These are phyloP conservation scores for Dioszegia crocea DNA, from an alignment of 768 basidiomycete species.

Conservation along the genomic window DNA sequence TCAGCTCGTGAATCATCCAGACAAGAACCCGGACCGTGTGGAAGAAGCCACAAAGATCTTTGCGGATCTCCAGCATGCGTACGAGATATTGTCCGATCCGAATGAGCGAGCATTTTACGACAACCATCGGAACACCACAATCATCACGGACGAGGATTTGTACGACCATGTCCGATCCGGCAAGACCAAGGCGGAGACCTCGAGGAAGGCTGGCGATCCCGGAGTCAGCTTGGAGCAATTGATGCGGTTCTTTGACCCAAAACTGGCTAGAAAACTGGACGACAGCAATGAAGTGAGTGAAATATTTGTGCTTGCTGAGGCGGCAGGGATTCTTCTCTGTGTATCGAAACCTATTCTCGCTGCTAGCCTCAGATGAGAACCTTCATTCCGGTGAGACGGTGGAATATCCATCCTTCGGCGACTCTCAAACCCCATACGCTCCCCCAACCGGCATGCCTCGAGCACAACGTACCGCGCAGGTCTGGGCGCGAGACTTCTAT, in stretches of 20 bases:
- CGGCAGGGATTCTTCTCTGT: constrained; percentile 80
- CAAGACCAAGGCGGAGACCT: constrained; percentile 54
- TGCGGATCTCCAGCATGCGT: constrained; percentile 85
- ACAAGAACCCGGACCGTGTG: constrained; percentile 71
- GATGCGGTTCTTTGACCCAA: constrained; percentile 71
- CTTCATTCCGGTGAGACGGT: constrained; percentile 49
- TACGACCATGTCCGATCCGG: constrained; percentile 81
- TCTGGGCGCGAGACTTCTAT: constrained; percentile 72
- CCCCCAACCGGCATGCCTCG: constrained; percentile 41
- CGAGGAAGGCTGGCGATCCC: constrained; percentile 58
- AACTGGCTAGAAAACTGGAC: constrained; percentile 42
- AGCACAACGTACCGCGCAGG: constrained; percentile 52
- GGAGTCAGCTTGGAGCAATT: constrained; percentile 78
- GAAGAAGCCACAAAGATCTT: constrained; percentile 85
- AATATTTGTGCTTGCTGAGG: no score
- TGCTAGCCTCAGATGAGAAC: constrained; percentile 76
- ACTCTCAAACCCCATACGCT: constrained; percentile 69
- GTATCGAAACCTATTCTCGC: constrained; percentile 78
- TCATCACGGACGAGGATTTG: constrained; percentile 77
- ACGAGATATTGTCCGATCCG: constrained; percentile 94
- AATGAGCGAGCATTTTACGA: constrained; percentile 99
- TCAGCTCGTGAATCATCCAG: constrained; percentile 50
- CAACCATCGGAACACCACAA: constrained; percentile 74
- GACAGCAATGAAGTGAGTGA: constrained; percentile 53
- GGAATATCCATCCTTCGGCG: constrained; percentile 81